Evolutionary conservation across 2,329 filamentous ascomycete species (phyloP).

Genomic region (Lachnellula suecica): DNA sequence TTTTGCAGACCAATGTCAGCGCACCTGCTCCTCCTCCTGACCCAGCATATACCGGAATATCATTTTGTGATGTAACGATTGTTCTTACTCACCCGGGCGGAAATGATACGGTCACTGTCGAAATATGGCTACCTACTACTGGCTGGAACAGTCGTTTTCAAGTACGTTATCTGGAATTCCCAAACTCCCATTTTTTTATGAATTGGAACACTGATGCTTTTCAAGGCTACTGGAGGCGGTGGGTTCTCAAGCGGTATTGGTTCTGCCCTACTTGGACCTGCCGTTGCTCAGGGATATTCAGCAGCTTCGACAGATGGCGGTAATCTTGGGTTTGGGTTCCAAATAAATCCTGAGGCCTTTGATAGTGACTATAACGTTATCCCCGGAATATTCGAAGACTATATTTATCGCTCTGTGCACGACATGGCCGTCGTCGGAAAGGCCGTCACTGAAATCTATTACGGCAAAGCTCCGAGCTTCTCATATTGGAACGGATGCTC

Average conservation of each 20-base stretch:
- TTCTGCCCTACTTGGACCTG: neutral
- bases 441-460: slow-evolving; percentile 33
- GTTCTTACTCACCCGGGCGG: slow-evolving; percentile 27
- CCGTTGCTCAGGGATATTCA: neutral
- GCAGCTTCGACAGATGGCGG: neutral
- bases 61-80: slow-evolving; percentile 31
- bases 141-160: slow-evolving; percentile 34
- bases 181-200: no score
- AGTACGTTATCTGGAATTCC: neutral
- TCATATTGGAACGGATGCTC: slow-evolving; percentile 41
- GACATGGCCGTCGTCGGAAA: slow-evolving; percentile 37
- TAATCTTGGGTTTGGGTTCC: neutral
- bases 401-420: slow-evolving; percentile 30
- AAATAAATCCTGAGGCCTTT: neutral
- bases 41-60: neutral
- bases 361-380: neutral
- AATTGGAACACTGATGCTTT: no score
- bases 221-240: no score
- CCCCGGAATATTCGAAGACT: neutral
- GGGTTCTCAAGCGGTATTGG: neutral
- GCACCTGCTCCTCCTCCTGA: neutral
- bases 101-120: slow-evolving; percentile 22
- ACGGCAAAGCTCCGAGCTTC: slow-evolving; percentile 31
- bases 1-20: neutral
- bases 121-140: slow-evolving; percentile 26